Evolutionary conservation across 805 yeast species (phyloP), one percentile per base, ranked within the genome.

Genomic region (Candida alai): DNA sequence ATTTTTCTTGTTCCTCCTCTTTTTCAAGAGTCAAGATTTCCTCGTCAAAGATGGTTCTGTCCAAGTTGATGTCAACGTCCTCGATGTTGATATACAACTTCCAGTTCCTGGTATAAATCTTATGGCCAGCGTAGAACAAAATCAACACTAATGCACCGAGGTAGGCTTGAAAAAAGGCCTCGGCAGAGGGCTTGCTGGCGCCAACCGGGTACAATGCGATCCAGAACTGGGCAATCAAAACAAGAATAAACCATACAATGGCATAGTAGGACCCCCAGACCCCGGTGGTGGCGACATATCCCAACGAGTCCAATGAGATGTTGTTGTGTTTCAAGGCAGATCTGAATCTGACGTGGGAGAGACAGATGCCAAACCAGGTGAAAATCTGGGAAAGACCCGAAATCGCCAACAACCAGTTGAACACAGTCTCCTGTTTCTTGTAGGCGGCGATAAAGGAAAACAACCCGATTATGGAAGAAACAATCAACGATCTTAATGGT

Each of bases 211-310:
- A 65, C 36, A 65, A 59, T 4, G 71, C 67, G 30, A 65, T 64
- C 68, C 68, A 65, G 47, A 65, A 65, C 45, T 65, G 70, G 16
- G 65, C 68, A 35, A 65, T 48, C 43, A 65, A 52, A 32, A 65
- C 56, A 32, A 65, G 52, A 10, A 44, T 28, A 42, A 54, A 58
- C 48, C 58, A 53, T 4, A 45, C 36, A 30, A 60, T 45, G 10
- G 65, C 61, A 31, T 60, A 62, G 32, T 47, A 49, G 4, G 70
- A 64, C 9, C 72, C 72, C 44, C 52, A 45, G 15, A 58, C 54
- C 19, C 70, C 72, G 7, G 72, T 68, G 17, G 63, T 56, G 3
- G 68, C 52, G 20, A 51, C 56, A 28, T 59, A 62, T 4, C 65
- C 66, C 39, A 61, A 53, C 6, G 60, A 47, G 28, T 45, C 50